Conservation (phyloP, 2,329 filamentous ascomycete genomes). For the Talaromyces sp. region DNA sequence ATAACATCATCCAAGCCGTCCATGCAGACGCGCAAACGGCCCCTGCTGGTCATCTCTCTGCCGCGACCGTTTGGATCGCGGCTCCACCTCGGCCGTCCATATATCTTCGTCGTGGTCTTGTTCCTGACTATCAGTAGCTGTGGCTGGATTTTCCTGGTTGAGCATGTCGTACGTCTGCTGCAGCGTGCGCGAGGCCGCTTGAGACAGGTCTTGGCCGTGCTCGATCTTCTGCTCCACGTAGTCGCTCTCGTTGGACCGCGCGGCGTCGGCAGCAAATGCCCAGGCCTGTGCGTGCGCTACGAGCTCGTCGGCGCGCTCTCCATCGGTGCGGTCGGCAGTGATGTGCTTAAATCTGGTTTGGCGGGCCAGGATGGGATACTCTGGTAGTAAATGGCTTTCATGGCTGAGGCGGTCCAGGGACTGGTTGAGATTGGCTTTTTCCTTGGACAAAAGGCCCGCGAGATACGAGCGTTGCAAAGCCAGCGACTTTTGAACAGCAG, state of each 20-base stretch:
- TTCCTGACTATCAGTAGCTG: conserved; percentile 16
- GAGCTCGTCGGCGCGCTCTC: conserved; percentile 22
- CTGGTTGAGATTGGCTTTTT: conserved; percentile 31
- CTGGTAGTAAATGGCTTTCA: conserved; percentile 39
- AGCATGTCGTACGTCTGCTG: conserved; percentile 28
- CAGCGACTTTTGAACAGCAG: conserved; percentile 31
- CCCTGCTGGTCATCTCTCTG: conserved; percentile 23
- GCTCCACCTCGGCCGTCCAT: conserved; percentile 26
- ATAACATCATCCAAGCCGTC: conserved; percentile 19
- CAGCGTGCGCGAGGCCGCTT: conserved; percentile 25
- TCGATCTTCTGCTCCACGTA: conserved; percentile 29
- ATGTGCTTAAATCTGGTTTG: conserved; percentile 33
- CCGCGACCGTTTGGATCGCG: conserved; percentile 15
- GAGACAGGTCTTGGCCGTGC: conserved; percentile 25
- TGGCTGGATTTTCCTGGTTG: conserved; percentile 27
- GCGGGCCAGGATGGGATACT: conserved; percentile 32
- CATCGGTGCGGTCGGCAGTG: conserved; percentile 17
- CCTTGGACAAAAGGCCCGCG: conserved; percentile 32
- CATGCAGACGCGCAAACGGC: conserved; percentile 34
- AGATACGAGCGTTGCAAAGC: conserved; percentile 34
- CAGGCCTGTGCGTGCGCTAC: conserved; percentile 33
- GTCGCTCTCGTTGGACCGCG: conserved; percentile 24
- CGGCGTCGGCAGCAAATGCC: conserved; percentile 35
- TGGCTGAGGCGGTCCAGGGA: conserved; percentile 35
- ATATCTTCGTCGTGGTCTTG: conserved; percentile 22